These are phyloP conservation scores for Cladosporium halotolerans DNA, from an alignment of 2,329 filamentous ascomycete species.

Conservation along the genomic window DNA sequence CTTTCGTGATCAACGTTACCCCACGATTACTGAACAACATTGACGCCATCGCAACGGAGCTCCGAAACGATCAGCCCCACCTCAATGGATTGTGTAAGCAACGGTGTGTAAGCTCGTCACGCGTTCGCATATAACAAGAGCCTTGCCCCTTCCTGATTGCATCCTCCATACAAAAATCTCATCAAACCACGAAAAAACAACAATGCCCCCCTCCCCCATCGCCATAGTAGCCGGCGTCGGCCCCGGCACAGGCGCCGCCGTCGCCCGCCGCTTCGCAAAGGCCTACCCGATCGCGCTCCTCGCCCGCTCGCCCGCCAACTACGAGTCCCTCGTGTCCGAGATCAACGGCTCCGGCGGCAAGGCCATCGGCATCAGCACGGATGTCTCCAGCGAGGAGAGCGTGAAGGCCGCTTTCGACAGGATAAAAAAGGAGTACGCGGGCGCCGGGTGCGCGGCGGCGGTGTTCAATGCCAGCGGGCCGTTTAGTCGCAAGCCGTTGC, in stretches of 20 bases:
- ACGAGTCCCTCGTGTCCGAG: conserved; percentile 59
- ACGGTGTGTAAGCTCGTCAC: too few relatives aligned
- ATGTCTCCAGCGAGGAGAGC: conserved; percentile 52
- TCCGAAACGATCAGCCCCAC: too few relatives aligned
- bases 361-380: conserved; percentile 64
- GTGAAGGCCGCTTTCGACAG: conserved; percentile 56
- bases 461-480: conserved; percentile 63
- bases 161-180: too few relatives aligned
- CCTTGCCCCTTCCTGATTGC: too few relatives aligned
- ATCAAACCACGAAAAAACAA: too few relatives aligned
- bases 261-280: conserved; percentile 55
- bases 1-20: too few relatives aligned
- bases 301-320: conserved; percentile 61
- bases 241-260: conserved; percentile 60
- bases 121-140: too few relatives aligned
- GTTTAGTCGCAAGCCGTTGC: conserved; percentile 54
- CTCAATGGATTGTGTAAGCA: too few relatives aligned
- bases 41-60: too few relatives aligned
- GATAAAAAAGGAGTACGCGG: conserved; percentile 55
- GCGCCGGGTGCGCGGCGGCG: conserved; percentile 47
- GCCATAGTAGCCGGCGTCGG: conserved; percentile 67
- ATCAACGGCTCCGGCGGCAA: conserved; percentile 62
- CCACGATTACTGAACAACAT: too few relatives aligned
- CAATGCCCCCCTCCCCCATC: conserved; percentile 49
- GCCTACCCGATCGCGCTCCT: conserved; percentile 68